Evolutionary conservation across 768 basidiomycete species (phyloP), one percentile per base, ranked within the genome.

Genomic region (Suillus paluster): DNA sequence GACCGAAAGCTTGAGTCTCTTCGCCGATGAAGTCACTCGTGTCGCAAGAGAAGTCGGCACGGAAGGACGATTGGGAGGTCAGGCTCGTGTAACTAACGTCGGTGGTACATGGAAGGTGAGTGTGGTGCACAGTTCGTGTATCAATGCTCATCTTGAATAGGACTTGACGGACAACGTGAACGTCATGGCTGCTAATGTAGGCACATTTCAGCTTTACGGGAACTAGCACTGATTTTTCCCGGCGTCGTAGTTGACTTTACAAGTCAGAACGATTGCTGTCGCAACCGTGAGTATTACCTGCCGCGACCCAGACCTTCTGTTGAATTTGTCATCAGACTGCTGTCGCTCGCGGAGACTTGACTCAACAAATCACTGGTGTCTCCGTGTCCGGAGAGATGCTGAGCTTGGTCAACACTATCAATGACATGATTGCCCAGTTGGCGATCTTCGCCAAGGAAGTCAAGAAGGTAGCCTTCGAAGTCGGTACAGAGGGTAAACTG

Each of bases 1-100:
- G 96, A 97, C 95, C 12, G 91, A 87, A 77, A 88, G 86, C 71
- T 73, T 94, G 75, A 92, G 89, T 67, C 81, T 92, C 45, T 94
- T 95, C 73, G 93, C 93, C 0, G 90, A 91, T 68, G 92, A 94
- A 76, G 86, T 87, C 60, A 87, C 86, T 34, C 81, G 95, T 59
- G 96, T 99, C 34, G 97, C 96, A 4, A 85, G 94, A 66, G 95
- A 99, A 77, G 97, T 99, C 72, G 97, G 97, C 33, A 98, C 96
- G 9, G 97, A 99, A 73, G 97, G 97, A 38, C 84, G 89, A 67
- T 81, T 99, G 70, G 97, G 97, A 56, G 97, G 96, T 11, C 96
- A 97, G 69, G 97, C 96, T 1, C 84, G 89, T 58, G 97, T 99
- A 41, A 90, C 89, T 64, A 93, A 95, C 70, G 94, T 99, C 49